phyloP scores from a whole-genome alignment of 164 flowering plant genomes.

The Stephania cephalantha region DNA sequence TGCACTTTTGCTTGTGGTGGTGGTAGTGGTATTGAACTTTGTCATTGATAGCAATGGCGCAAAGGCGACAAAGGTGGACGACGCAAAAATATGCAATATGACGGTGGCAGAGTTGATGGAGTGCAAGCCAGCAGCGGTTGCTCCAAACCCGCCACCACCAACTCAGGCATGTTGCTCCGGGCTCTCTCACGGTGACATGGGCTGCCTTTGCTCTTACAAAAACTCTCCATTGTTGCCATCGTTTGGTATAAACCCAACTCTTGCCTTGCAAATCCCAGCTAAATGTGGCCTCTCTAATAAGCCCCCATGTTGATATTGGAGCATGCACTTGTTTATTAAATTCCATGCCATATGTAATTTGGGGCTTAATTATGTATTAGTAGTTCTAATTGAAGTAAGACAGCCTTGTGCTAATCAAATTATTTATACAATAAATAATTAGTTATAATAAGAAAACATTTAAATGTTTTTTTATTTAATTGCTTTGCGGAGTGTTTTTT shows the following conservation, averaged over 20 bases:
- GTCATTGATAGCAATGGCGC: not conserved
- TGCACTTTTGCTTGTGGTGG: not conserved
- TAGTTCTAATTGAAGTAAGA: too few species aligned
- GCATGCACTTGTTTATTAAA: too few species aligned
- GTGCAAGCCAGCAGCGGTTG: not conserved
- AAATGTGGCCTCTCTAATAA: not conserved
- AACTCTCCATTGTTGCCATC: not conserved
- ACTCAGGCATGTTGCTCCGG: not conserved
- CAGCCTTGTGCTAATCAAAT: too few species aligned
- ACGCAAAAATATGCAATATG: not conserved
- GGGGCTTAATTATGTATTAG: too few species aligned
- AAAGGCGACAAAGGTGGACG: not conserved
- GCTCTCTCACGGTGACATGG: not conserved
- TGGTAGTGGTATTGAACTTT: not conserved
- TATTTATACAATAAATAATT: too few species aligned
- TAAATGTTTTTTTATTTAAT: too few species aligned
- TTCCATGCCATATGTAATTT: too few species aligned
- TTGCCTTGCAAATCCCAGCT: not conserved
- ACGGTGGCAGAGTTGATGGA: not conserved
- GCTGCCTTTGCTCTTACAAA: not conserved
- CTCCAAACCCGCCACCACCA: not conserved
- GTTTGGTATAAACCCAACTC: not conserved
- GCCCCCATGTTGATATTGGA: not conserved
- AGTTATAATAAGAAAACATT: too few species aligned
- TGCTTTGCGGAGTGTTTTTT: too few species aligned